A percentile compares a stretch with the other conserved stretches of the same genome.
Conservation (phyloP, 31 red algal genomes). For the Endocladia muricata region DNA sequence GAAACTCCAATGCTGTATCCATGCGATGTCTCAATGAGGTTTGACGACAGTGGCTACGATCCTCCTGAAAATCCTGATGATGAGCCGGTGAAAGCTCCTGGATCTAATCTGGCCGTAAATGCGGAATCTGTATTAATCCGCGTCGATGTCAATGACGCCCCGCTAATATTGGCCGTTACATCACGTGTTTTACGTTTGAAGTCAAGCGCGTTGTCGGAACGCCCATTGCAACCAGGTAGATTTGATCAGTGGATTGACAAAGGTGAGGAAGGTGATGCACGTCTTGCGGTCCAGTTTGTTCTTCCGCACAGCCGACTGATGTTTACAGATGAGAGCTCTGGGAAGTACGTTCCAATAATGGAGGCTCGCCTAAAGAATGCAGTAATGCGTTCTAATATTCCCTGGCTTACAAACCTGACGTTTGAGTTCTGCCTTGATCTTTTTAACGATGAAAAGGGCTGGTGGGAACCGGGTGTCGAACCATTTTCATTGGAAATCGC, state of each 20-base stretch:
- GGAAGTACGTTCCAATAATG: slow-evolving; percentile 87
- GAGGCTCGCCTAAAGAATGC: slow-evolving; percentile 70
- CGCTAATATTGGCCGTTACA: slow-evolving; percentile 73
- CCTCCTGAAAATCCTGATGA: slow-evolving; percentile 66
- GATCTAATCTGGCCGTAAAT: slow-evolving; percentile 62
- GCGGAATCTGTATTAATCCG: slow-evolving; percentile 82
- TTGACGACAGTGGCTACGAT: slow-evolving; percentile 77
- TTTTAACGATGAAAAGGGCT: slow-evolving; percentile 93
- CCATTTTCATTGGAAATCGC: slow-evolving; percentile 72
- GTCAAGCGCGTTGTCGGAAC: slow-evolving; percentile 43
- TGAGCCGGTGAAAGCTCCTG: slow-evolving; percentile 37
- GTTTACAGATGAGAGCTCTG: slow-evolving; percentile 86
- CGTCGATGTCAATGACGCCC: slow-evolving; percentile 86
- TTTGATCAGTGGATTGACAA: slow-evolving; percentile 89
- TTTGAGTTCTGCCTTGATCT: slow-evolving; percentile 79
- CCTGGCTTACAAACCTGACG: slow-evolving; percentile 64
- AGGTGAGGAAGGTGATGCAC: slow-evolving; percentile 70
- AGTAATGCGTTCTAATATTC: slow-evolving; percentile 66
- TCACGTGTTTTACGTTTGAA: slow-evolving; percentile 61
- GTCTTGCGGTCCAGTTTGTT: slow-evolving; percentile 64
- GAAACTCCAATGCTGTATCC: slow-evolving; percentile 90
- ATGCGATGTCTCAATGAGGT: slow-evolving; percentile 75
- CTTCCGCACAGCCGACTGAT: slow-evolving; percentile 80
- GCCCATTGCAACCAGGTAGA: slow-evolving; percentile 61
- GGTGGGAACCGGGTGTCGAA: slow-evolving; percentile 98